Base-by-base conservation (phyloP, 2,329 filamentous ascomycete genomes). In the Nectriaceae sp. region DNA sequence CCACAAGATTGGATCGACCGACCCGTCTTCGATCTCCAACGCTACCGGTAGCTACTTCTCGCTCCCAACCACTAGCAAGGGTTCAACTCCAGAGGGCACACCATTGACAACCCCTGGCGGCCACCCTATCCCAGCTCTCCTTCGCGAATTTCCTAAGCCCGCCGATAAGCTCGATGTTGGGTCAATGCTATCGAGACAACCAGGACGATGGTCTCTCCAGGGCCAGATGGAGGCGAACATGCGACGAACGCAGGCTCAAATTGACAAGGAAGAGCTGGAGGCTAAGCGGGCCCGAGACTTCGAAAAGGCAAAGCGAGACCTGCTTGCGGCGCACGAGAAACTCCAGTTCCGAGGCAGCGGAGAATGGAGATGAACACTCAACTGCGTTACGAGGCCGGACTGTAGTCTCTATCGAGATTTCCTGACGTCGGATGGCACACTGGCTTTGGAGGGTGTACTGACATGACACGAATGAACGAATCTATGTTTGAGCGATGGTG, bases 251-350 rank as follows among this genome's bases (percentile, higher is more conserved):
- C 57, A 62, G 40, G 40, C 50, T 15, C 29, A 49, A 15, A 45
- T 38, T 16, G 56, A 43, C 20, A 59, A 57, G 11, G 48, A 67
- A 16, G 53, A 65, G 31, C 60, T 66, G 49, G 62, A 66, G 39
- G 70, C 71, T 39, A 62, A 65, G 49, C 65, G 69, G 33, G 64
- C 65, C 15, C 64, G 62, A 49, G 70, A 74, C 39, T 68, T 80
- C 33, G 75, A 76, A 44, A 69, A 70, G 29, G 70, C 70, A 21
- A 82, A 82, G 70, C 66, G 61, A 50, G 69, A 77, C 26, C 65
- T 82, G 15, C 69, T 76, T 15, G 68, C 68, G 40, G 68, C 68
- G 24, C 67, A 69, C 45, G 62, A 58, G 21, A 52, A 61, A 35
- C 49, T 63, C 21, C 50, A 51, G 19, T 46, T 39, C 24, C 35